A percentile compares a stretch with the other conserved stretches of the same genome.
These are phyloP conservation scores for Termitomyces sp. DNA, from an alignment of 768 basidiomycete genomes.

Conservation along the genomic window DNA sequence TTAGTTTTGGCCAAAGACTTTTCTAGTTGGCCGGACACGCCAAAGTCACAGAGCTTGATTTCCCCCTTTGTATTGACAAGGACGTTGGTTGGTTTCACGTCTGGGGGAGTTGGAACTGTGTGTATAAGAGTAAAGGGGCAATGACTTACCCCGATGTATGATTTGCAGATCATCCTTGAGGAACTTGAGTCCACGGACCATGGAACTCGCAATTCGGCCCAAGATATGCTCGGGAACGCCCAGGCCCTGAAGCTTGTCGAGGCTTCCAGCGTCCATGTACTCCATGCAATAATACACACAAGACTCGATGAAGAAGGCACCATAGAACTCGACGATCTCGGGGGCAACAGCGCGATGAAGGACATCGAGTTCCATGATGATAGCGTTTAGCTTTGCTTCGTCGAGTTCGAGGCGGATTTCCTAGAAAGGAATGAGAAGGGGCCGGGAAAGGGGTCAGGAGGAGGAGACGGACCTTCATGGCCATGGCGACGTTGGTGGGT, in stretches of 20 bases:
- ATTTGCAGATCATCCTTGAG: slow-evolving; percentile 92
- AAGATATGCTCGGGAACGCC: slow-evolving; percentile 79
- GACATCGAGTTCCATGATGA: slow-evolving; percentile 98
- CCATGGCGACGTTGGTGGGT: slow-evolving; percentile 95
- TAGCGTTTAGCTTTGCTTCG: slow-evolving; percentile 86
- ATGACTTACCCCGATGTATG: slow-evolving; percentile 45
- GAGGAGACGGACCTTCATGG: slow-evolving; percentile 80
- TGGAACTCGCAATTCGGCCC: slow-evolving; percentile 70
- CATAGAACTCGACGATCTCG: slow-evolving; percentile 97
- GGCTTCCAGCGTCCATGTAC: slow-evolving; percentile 97
- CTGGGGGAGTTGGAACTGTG: too few species aligned
- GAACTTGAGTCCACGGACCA: slow-evolving; percentile 90
- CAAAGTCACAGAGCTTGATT: slow-evolving; percentile 96
- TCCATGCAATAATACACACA: slow-evolving; percentile 99
- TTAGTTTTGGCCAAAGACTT: slow-evolving; percentile 96
- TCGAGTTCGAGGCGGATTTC: slow-evolving; percentile 98
- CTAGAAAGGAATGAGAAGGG: slow-evolving; percentile 34
- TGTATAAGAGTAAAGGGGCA: too few species aligned
- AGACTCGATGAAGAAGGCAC: slow-evolving; percentile 99
- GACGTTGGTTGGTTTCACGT: slow-evolving; percentile 93
- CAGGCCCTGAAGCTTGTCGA: slow-evolving; percentile 70
- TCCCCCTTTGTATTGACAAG: slow-evolving; percentile 85
- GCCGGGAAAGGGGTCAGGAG: slow-evolving; percentile 1
- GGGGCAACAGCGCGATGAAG: slow-evolving; percentile 89
- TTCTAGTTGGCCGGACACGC: slow-evolving; percentile 97